Evolutionary conservation across 768 basidiomycete genomes (phyloP).

Genomic region (Rhizopogon vinicolor): DNA sequence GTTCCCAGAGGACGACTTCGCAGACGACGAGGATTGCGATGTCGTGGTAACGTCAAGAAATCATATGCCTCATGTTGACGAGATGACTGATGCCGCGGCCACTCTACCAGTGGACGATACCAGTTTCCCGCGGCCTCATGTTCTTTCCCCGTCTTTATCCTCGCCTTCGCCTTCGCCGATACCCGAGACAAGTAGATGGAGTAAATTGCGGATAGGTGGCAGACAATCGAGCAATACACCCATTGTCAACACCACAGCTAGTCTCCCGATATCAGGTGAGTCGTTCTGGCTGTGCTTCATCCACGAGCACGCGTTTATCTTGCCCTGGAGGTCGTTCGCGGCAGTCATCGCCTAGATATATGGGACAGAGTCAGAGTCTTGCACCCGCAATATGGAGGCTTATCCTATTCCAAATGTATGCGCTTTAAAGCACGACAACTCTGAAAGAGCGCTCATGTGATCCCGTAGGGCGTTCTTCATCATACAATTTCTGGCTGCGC

Average conservation of each 20-base stretch:
- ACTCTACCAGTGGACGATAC: background rate
- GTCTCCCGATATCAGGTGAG: background rate
- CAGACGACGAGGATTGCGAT: background rate
- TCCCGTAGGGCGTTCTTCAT: slow-evolving; percentile 37
- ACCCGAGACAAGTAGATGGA: background rate
- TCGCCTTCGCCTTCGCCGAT: background rate
- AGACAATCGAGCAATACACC: background rate
- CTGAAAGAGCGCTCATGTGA: background rate
- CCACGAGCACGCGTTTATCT: background rate
- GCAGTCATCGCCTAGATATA: background rate
- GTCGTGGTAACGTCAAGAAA: background rate
- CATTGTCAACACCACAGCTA: background rate
- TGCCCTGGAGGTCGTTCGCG: background rate
- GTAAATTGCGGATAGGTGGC: background rate
- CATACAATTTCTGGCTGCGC: slow-evolving; percentile 43
- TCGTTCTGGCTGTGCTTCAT: background rate
- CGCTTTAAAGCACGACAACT: slow-evolving; percentile 6
- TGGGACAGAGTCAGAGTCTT: slow-evolving; percentile 19
- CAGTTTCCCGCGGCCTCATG: background rate
- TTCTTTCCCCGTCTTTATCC: background rate
- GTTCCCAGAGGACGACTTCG: background rate
- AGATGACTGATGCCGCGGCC: background rate
- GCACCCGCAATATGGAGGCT: slow-evolving; percentile 45
- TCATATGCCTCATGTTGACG: background rate
- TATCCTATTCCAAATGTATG: slow-evolving; percentile 52